These are phyloP conservation scores for Caryopteris hybrid DNA, from an alignment of 305 asterid species.

Conservation along the genomic window DNA sequence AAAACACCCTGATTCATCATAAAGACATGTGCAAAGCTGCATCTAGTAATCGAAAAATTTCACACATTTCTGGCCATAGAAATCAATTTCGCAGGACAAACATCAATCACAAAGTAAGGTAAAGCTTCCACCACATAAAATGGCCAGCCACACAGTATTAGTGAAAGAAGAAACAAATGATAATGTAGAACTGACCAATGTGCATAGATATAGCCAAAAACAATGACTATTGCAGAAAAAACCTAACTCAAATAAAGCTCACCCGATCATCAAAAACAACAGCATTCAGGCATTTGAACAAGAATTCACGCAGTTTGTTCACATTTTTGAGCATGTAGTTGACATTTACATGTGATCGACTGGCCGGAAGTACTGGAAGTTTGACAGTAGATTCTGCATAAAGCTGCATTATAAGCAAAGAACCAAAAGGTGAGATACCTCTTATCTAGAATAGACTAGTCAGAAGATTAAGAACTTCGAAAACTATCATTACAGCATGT, in stretches of 20 bases:
- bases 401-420: constrained; percentile 37
- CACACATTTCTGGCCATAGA: neutral
- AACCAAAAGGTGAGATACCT: constrained; percentile 11
- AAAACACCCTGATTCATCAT: neutral
- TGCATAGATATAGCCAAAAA: neutral
- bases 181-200: neutral
- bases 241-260: constrained; percentile 14
- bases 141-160: neutral
- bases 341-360: constrained; percentile 33
- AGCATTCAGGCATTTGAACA: constrained; percentile 52
- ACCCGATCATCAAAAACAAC: constrained; percentile 69
- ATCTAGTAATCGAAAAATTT: neutral
- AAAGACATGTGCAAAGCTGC: neutral
- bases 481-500: constrained; percentile 1
- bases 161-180: neutral
- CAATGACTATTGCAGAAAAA: neutral
- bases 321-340: constrained; percentile 38
- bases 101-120: neutral
- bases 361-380: constrained; percentile 39
- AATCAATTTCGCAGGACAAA: neutral
- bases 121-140: neutral
- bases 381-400: constrained; percentile 26
- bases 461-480: neutral
- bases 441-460: neutral
- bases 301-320: constrained; percentile 55